phyloP scores from a whole-genome alignment of 139 green algal genomes.

The Gonium pectorale region DNA sequence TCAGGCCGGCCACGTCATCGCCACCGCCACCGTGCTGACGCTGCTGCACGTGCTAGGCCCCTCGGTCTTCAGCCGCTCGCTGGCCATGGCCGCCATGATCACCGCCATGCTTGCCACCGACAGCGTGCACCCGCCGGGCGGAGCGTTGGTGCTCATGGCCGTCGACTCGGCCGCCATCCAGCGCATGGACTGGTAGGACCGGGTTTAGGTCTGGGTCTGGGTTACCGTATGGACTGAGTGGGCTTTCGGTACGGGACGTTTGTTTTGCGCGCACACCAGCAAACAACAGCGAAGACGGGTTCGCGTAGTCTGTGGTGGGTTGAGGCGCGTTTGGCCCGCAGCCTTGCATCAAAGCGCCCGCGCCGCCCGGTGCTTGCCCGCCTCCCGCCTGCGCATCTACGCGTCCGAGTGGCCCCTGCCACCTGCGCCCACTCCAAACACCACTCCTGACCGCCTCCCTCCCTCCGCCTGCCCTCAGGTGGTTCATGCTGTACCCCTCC shows the following conservation, averaged over 20 bases:
- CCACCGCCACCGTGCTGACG: slow-evolving; percentile 44
- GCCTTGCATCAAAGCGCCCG: too few relatives aligned
- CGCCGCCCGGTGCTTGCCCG: too few relatives aligned
- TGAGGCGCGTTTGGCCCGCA: too few relatives aligned
- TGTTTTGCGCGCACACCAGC: too few relatives aligned
- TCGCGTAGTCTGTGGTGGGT: too few relatives aligned
- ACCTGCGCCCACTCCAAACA: too few relatives aligned
- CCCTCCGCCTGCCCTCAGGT: slow-evolving; percentile 6
- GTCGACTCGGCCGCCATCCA: slow-evolving; percentile 56
- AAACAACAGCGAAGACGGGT: too few relatives aligned
- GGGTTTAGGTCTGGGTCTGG: background rate
- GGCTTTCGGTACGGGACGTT: too few relatives aligned
- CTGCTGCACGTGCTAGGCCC: slow-evolving; percentile 44
- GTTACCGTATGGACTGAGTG: too few relatives aligned
- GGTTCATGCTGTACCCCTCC: slow-evolving; percentile 56
- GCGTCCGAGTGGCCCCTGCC: too few relatives aligned
- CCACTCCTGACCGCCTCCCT: background rate
- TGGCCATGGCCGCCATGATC: slow-evolving; percentile 57
- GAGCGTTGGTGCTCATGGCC: slow-evolving; percentile 64
- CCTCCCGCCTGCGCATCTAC: too few relatives aligned
- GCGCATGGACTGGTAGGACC: slow-evolving; percentile 30
- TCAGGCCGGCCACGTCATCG: slow-evolving; percentile 29
- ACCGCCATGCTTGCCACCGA: slow-evolving; percentile 57
- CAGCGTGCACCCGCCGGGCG: slow-evolving; percentile 61
- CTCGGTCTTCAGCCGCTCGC: slow-evolving; percentile 26